A percentile compares a stretch with the other conserved stretches of the same genome.
These are phyloP conservation scores for Quillaja saponaria DNA, from an alignment of 306 rosid species.

Conservation along the genomic window DNA sequence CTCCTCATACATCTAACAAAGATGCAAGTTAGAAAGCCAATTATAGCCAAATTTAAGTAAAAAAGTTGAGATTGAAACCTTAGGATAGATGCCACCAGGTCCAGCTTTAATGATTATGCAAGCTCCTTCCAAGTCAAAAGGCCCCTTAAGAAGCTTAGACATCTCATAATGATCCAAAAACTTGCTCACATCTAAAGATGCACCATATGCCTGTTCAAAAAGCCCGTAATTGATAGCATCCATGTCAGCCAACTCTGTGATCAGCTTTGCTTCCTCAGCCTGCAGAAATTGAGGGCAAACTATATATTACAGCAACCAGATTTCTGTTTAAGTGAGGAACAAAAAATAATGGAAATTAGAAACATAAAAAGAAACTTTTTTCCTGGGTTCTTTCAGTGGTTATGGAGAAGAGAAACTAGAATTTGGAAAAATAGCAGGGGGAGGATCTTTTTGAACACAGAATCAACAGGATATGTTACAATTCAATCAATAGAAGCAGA, in stretches of 20 bases:
- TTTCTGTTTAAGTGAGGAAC: conserved; percentile 13
- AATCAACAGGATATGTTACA: neutral
- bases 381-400: conserved; percentile 17
- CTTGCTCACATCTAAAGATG: conserved; percentile 66
- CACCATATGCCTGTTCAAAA: conserved; percentile 73
- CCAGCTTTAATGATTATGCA: conserved; percentile 65
- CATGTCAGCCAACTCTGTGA: conserved; percentile 65
- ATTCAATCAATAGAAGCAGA: conserved; percentile 9
- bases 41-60: conserved; percentile 20
- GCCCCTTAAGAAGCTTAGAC: conserved; percentile 78
- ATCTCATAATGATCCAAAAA: conserved; percentile 71
- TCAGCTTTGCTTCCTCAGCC: conserved; percentile 87
- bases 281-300: conserved; percentile 26
- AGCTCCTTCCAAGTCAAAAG: conserved; percentile 76
- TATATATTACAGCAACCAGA: conserved; percentile 3
- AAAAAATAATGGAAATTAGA: neutral
- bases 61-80: conserved; percentile 51
- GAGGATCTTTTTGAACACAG: neutral
- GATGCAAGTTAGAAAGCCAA: conserved; percentile 18
- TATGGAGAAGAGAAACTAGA: neutral
- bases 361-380: neutral
- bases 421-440: too few relatives aligned
- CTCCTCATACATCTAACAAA: conserved; percentile 2
- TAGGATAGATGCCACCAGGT: conserved; percentile 39
- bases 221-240: conserved; percentile 72